Conservation (phyloP, 208 protist species). For the Entamoeba invadens region DNA sequence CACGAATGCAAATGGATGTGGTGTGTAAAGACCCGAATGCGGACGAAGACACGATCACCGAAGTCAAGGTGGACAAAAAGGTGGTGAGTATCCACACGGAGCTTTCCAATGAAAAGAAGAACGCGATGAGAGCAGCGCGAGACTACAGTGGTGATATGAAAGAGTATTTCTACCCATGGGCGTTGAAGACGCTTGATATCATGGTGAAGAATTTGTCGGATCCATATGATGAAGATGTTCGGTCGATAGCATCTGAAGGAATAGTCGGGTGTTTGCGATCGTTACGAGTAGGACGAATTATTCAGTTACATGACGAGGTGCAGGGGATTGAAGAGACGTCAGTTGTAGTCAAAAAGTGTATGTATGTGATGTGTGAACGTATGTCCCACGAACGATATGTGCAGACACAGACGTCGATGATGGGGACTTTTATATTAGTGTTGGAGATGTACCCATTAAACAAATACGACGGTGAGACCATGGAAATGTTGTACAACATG, state of each 20-base stretch:
- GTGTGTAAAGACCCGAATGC: neutral
- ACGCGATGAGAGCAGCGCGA: neutral
- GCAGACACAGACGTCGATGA: too few relatives aligned
- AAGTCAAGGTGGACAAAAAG: neutral
- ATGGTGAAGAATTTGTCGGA: neutral
- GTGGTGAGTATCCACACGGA: neutral
- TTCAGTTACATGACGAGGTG: too few relatives aligned
- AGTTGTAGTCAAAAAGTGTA: too few relatives aligned
- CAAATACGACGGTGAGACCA: too few relatives aligned
- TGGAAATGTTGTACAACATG: too few relatives aligned
- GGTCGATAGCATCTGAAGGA: neutral
- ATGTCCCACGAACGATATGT: too few relatives aligned
- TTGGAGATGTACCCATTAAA: too few relatives aligned
- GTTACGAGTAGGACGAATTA: too few relatives aligned
- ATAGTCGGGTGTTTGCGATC: neutral
- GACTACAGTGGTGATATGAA: neutral
- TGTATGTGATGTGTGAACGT: too few relatives aligned
- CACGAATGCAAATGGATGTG: neutral
- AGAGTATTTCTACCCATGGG: neutral
- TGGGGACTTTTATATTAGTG: too few relatives aligned
- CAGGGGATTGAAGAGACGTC: too few relatives aligned
- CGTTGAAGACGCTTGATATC: neutral
- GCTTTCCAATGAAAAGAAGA: neutral
- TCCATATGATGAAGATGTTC: neutral
- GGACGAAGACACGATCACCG: neutral